Evolutionary conservation across 306 rosid species (phyloP).

Genomic region (Fagus crenata): DNA sequence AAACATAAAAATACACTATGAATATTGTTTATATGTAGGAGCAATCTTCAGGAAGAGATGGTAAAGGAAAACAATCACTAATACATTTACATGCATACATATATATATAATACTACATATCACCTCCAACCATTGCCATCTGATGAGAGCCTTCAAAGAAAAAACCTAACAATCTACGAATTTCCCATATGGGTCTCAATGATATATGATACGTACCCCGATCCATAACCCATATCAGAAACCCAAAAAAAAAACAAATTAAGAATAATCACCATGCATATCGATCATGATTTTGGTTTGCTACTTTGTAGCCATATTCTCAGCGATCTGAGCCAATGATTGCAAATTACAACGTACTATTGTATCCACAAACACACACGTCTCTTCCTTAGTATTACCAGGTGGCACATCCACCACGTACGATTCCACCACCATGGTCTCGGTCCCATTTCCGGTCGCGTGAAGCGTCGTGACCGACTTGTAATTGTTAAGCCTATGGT

Average conservation of each 20-base stretch:
- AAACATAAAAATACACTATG: neutral
- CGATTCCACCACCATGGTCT: constrained; percentile 82
- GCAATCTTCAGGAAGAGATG: too few relatives aligned
- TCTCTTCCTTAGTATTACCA: constrained; percentile 85
- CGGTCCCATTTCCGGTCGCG: constrained; percentile 41
- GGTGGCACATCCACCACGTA: constrained; percentile 82
- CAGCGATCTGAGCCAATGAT: constrained; percentile 79
- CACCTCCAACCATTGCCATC: constrained; percentile 34
- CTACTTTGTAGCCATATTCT: constrained; percentile 48
- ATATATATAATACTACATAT: neutral
- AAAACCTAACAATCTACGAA: constrained; percentile 18
- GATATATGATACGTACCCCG: neutral
- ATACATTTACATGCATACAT: constrained; percentile 28
- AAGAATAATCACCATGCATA: neutral
- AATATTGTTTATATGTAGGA: neutral
- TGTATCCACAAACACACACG: constrained; percentile 87
- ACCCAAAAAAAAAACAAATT: constrained; percentile 19
- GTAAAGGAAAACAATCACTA: constrained; percentile 1
- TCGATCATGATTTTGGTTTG: constrained; percentile 9
- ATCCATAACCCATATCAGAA: constrained; percentile 35
- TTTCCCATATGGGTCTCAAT: constrained; percentile 33
- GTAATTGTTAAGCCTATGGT: constrained; percentile 78
- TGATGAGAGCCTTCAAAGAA: constrained; percentile 7
- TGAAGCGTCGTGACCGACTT: constrained; percentile 81
- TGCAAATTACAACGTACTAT: constrained; percentile 92